Conservation (phyloP, 805 yeast genomes). For the Spathaspora hagerdaliae region DNA sequence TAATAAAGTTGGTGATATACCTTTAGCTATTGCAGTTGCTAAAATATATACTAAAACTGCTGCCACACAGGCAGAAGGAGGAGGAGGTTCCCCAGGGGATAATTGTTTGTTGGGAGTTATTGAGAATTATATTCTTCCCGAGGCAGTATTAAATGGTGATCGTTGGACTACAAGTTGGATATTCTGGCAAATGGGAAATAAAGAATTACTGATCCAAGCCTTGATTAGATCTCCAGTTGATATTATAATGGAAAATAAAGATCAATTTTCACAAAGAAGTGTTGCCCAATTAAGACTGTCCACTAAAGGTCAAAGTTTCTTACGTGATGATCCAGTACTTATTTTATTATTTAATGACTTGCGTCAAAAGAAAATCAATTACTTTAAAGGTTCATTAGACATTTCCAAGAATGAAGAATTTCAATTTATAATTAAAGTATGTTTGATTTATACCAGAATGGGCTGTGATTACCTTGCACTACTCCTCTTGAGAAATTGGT, state of each 20-base stretch:
- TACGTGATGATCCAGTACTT: constrained; percentile 80
- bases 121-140: constrained; percentile 48
- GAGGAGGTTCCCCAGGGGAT: background rate
- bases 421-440: constrained; percentile 56
- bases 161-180: constrained; percentile 83
- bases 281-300: constrained; percentile 8
- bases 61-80: no score
- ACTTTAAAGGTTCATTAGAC: constrained; percentile 47
- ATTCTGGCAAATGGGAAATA: constrained; percentile 54
- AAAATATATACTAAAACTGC: constrained; percentile 54
- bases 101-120: constrained; percentile 31
- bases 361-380: constrained; percentile 48
- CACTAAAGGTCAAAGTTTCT: constrained; percentile 26
- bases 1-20: constrained; percentile 61
- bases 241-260: constrained; percentile 18
- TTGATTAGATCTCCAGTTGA: constrained; percentile 53
- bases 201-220: constrained; percentile 53
- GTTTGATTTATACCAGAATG: constrained; percentile 74
- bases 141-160: constrained; percentile 59
- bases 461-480: constrained; percentile 83
- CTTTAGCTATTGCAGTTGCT: constrained; percentile 77
- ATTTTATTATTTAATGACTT: constrained; percentile 61
- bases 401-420: constrained; percentile 49
- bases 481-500: constrained; percentile 64
- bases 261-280: constrained; percentile 13